Percentiles rank a stretch among this genome's conserved stretches.
Conservation (phyloP, 208 protist species). For the Lotmaria passim region DNA sequence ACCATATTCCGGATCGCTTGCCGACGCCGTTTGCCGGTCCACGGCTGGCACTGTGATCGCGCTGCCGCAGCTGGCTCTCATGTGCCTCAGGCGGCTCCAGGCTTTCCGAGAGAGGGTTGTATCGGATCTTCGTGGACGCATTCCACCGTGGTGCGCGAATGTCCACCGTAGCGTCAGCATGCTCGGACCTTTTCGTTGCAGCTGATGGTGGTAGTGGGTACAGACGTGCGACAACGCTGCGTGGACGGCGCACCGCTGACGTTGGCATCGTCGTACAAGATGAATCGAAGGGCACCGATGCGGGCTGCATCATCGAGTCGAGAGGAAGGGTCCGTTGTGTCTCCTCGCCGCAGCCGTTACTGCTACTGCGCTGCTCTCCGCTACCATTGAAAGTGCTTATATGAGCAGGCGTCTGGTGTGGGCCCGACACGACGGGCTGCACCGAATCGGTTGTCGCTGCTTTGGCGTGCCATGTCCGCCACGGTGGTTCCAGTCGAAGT, state of each 20-base stretch:
- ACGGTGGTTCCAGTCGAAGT: too few species aligned
- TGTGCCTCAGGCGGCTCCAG: not conserved
- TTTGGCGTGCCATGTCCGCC: too few species aligned
- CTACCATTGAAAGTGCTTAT: too few species aligned
- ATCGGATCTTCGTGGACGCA: not conserved
- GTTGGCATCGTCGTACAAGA: not conserved
- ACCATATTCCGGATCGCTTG: not conserved
- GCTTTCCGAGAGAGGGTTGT: slow-evolving; percentile 3
- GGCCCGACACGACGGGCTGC: too few species aligned
- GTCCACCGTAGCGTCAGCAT: too few species aligned
- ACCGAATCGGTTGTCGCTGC: too few species aligned
- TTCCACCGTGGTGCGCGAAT: slow-evolving; percentile 15
- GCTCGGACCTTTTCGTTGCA: too few species aligned
- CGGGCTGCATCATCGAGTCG: not conserved
- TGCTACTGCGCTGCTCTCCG: too few species aligned
- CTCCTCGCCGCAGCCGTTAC: too few species aligned
- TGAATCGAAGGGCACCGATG: not conserved
- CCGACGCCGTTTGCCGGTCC: not conserved
- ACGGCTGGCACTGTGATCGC: not conserved
- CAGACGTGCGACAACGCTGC: slow-evolving; percentile 8
- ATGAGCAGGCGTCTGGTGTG: too few species aligned
- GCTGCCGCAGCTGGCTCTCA: not conserved
- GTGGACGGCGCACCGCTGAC: not conserved
- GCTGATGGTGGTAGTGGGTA: not conserved
- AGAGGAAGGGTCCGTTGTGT: not conserved